phyloP scores from a whole-genome alignment of 805 yeast genomes.

The Diddensiella caesifluorescens region DNA sequence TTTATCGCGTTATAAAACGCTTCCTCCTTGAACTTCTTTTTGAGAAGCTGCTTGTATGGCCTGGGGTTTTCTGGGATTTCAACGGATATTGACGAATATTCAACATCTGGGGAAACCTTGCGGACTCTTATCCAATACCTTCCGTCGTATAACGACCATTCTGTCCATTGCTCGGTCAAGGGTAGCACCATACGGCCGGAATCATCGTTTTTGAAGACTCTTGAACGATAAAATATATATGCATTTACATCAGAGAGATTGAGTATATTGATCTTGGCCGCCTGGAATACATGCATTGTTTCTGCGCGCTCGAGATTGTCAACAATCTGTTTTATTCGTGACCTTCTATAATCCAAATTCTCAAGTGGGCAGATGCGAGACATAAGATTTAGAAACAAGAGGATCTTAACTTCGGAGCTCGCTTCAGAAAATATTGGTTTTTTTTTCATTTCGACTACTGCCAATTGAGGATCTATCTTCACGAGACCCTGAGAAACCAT shows the following conservation, averaged over 20 bases:
- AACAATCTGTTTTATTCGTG: not conserved
- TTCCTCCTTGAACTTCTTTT: not conserved
- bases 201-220: conserved; percentile 5
- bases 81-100: not conserved
- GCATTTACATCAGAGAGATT: not conserved
- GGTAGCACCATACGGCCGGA: not conserved
- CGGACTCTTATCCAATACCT: conserved; percentile 16
- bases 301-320: not conserved
- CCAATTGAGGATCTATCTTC: conserved; percentile 2
- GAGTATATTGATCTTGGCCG: not conserved
- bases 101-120: not conserved
- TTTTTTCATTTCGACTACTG: not conserved
- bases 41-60: conserved; percentile 7
- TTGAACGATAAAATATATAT: conserved; percentile 4
- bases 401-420: not conserved
- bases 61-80: conserved; percentile 2
- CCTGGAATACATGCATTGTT: not conserved
- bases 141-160: conserved; percentile 18
- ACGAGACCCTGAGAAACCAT: conserved; percentile 10
- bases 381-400: not conserved
- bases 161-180: conserved; percentile 16
- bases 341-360: not conserved
- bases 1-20: too few relatives aligned
- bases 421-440: not conserved
- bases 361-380: not conserved